Base-by-base conservation (phyloP, 1,284 basidiomycete genomes). In the Trametes hirsuta region DNA sequence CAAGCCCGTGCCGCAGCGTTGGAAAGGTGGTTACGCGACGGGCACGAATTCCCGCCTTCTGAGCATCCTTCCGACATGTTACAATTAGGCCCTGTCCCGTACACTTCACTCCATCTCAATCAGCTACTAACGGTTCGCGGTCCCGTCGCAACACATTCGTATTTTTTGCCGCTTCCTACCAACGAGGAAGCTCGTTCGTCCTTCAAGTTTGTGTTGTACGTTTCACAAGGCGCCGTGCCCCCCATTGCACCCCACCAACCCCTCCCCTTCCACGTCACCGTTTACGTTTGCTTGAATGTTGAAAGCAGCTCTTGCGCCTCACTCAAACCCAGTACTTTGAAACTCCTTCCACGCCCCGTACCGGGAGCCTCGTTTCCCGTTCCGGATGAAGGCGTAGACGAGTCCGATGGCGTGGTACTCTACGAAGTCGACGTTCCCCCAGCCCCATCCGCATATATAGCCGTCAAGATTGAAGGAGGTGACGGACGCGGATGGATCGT, bases 331-430 rank as follows among this genome's bases (percentile, higher is more conserved):
- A 67, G 68, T 9, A 74, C 74, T 2, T 74, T 90, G 36, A 85
- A 80, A 68, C 78, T 90, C 10, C 75, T 93, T 2, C 90, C 91
- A 1, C 81, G 81, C 64, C 85, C 87, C 22, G 66, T 77, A 6
- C 74, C 77, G 9, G 82, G 78, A 2, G 72, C 72, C 41, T 71
- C 76, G 9, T 92, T 91, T 66, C 91, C 90, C 4, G 74, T 82
- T 0, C 85, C 88, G 8, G 72, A 81, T 18, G 85, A 88, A 71
- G 90, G 90, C 0, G 71, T 81, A 0, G 87, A 90, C 58, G 90
- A 93, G 70, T 87, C 86, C 11, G 90, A 91, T 56, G 90, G 88
- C 0, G 76, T 88, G 0, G 85, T 87, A 3, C 73, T 85, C 18
- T 90, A 83, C 65, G 84, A 87, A 67, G 81, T 79, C 2, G 74